Evolutionary conservation across 805 yeast species (phyloP), one percentile per base, ranked within the genome.

Genomic region (Wickerhamomyces tratensis): DNA sequence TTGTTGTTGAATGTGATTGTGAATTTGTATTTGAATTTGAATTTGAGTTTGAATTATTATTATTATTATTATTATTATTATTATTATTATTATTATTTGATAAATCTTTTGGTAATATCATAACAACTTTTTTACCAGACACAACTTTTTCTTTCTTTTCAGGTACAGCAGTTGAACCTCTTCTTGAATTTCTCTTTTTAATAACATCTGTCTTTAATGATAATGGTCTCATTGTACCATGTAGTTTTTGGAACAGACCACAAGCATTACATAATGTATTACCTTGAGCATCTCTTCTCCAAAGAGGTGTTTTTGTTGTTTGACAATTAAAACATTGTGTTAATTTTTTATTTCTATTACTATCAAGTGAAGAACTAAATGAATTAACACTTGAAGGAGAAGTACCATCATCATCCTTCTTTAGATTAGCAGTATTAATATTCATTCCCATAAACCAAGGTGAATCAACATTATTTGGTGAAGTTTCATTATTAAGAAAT

Each of bases 191-290:
- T 49, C 97, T 72, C 61, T 87, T 86, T 62, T 88, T 88, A 47
- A 91, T 89, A 3, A 87, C 89, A 59, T 89, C 96, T 0, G 96
- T 86, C 57, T 89, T 88, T 53, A 88, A 69, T 15, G 93, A 81
- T 40, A 89, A 68, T 1, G 98, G 98, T 43, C 98, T 68, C 46
- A 85, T 93, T 5, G 86, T 91, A 8, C 97, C 98, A 56, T 91
- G 97, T 20, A 89, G 68, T 60, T 91, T 91, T 52, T 84, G 71
- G 55, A 89, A 89, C 49, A 91, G 67, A 0, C 98, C 98, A 65
- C 98, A 89, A 0, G 98, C 98, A 61, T 89, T 89, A 63, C 98
- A 89, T 47, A 91, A 65, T 0, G 96, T 93, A 54, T 85, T 81
- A 1, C 97, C 97, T 45, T 79, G 80, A 0, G 95, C 84, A 54